Base-by-base conservation (phyloP, 768 basidiomycete species). In the Hygrocybe coccinea region DNA sequence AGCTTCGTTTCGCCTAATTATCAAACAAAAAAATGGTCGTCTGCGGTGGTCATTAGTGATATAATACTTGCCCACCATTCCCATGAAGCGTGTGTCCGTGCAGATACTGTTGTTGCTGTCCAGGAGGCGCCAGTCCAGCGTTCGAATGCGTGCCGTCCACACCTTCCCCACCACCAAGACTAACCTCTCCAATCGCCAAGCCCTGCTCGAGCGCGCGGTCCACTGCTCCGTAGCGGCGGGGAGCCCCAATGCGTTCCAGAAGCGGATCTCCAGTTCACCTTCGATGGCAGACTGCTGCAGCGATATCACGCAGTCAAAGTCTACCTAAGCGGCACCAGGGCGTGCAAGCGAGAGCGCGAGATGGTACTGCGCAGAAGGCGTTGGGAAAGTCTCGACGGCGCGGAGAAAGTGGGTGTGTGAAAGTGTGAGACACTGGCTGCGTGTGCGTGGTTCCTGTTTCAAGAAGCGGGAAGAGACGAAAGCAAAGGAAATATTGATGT, bases 191-290 rank as follows among this genome's bases (percentile, higher is more conserved):
- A 25, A 87, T 65, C 2, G 69, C 80, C 1, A 86, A 79, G 22
- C 89, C 95, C n/a, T 84, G 76, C 52, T 93, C 89, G 37, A 95
- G 69, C 3, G 94, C 84, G 85, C 88, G 34, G 70, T 71, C 89
- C 91, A 91, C 60, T 92, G 85, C 59, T 87, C 90, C 29, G 77
- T 74, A 7, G 87, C 86, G 0, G 85, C 84, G n/a, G 94, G 76
- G 9, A 95, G 69, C 5, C 89, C 92, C 0, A 97, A 77, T 14
- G 97, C 79, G 69, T 97, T 95, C 95, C 94, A 97, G 52, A 89
- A 87, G 38, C 90, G 79, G 22, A 89, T 71, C 54, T 80, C 79
- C 41, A 86, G 74, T 25, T 86, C 82, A 5, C 77, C 75, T 65
- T 94, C 88, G 74, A 64, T 5, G 86, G 83, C 0, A 90, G 88